phyloP scores from a whole-genome alignment of 116 monocot genomes.

The Dioscorea cayenensis region DNA sequence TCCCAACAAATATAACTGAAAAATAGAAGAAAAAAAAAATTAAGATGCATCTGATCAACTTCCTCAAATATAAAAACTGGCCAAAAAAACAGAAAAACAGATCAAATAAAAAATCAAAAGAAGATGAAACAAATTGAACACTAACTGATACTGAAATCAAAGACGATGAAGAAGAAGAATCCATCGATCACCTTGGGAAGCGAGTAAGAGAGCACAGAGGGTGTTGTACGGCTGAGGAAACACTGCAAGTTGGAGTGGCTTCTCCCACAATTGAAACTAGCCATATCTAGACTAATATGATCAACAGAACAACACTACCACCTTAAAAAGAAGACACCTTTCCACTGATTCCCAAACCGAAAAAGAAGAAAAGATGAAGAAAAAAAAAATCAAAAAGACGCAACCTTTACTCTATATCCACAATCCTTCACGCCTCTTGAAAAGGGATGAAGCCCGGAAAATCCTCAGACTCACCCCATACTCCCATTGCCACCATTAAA shows the following conservation, averaged over 20 bases:
- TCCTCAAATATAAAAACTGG: no score
- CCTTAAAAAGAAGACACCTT: not conserved
- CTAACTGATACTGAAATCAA: not conserved
- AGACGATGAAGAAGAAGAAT: not conserved
- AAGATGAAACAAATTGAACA: not conserved
- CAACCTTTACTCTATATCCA: not conserved
- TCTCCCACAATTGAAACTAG: not conserved
- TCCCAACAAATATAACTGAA: no score
- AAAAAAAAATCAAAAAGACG: not conserved
- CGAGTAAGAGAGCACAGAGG: conserved; percentile 27
- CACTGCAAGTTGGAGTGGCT: conserved; percentile 40
- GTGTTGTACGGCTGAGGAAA: conserved; percentile 40
- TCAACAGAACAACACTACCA: not conserved
- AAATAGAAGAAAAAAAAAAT: no score
- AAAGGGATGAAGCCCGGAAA: not conserved
- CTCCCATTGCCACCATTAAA: not conserved
- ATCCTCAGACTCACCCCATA: not conserved
- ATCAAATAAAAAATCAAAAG: not conserved
- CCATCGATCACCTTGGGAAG: conserved; percentile 36
- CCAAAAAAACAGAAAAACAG: no score
- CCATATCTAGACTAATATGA: not conserved
- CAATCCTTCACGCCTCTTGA: not conserved
- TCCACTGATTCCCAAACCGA: not conserved
- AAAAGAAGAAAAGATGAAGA: not conserved
- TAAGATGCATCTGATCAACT: no score